Evolutionary conservation across 2,329 filamentous ascomycete genomes (phyloP), one percentile per base, ranked within the genome.

Genomic region (Diaporthe eres): DNA sequence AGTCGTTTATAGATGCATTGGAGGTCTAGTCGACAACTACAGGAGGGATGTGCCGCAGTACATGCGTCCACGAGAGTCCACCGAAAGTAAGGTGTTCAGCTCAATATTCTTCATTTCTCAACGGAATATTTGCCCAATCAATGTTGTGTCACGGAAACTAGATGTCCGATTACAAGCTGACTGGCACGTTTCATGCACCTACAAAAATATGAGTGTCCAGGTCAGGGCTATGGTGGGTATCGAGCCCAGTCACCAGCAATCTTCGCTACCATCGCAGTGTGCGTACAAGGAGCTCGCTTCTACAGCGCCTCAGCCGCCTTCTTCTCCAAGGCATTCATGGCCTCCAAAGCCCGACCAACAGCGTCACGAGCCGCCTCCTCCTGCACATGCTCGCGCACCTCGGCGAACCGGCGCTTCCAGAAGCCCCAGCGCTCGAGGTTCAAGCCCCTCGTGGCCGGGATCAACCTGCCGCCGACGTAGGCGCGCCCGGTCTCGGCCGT

Each of bases 341-440:
- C 15, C n/a, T 28, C 51, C n/a, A 57, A 15, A 44, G 67, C 49
- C 47, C n/a, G 47, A 34, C 25, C 44, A 53, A 70, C 51, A 42
- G 65, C 31, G 8, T 57, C 34, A 12, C n/a, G n/a, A 22, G 51
- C 47, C 67, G 47, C 49, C 8, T n/a, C 34, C 0, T 19, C 51
- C 15, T 22, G 34, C 22, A 71, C 37, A 13, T 6, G 9, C 4
- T 4, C 49, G 15, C 51, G 51, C 19, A 71, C 22, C 67, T 71
- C 67, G 15, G n/a, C 37, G 47, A 71, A 31, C 25, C 34, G 44
- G 34, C 67, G 67, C 53, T 58, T 71, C 67, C 67, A 58, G 25
- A 71, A 58, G n/a, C 67, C 51, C 67, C 51, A 71, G 28, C 67
- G 37, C 51, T 71, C 67, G 5, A 71, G n/a, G 25, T 58, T 71